These are phyloP conservation scores for Leptographium lundbergii DNA, from an alignment of 2,329 filamentous ascomycete species.

Conservation along the genomic window DNA sequence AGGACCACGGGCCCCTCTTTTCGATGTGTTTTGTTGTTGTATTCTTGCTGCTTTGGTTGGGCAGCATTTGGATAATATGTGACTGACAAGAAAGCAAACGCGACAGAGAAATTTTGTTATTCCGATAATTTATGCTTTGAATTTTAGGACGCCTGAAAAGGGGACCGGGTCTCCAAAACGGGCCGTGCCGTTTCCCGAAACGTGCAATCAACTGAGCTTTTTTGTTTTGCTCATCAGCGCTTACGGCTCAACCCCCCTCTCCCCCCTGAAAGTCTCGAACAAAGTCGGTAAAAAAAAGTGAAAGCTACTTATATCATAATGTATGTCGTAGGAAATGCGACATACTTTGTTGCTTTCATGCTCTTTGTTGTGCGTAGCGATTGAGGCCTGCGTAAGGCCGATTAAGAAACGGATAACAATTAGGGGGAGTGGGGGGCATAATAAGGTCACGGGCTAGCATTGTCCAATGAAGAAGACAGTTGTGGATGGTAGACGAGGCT, in stretches of 20 bases:
- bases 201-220: constrained; percentile 1
- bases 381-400: neutral
- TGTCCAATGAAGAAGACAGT: neutral
- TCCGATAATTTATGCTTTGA: neutral
- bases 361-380: neutral
- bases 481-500: neutral
- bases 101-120: neutral
- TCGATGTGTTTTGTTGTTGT: neutral
- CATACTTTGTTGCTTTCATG: neutral
- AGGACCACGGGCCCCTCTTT: neutral
- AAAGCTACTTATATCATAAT: no score
- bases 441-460: neutral
- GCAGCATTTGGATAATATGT: neutral
- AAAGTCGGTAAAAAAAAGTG: no score
- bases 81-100: neutral
- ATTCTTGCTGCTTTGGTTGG: neutral
- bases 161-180: constrained; percentile 10
- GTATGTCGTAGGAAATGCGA: no score
- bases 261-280: neutral
- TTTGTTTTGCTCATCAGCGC: neutral
- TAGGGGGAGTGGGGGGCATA: neutral
- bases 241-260: neutral
- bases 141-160: neutral
- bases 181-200: constrained; percentile 14
- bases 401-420: neutral